Base-by-base conservation (phyloP, 495 filamentous ascomycete species). In the Umbilicaria muhlenbergii region DNA sequence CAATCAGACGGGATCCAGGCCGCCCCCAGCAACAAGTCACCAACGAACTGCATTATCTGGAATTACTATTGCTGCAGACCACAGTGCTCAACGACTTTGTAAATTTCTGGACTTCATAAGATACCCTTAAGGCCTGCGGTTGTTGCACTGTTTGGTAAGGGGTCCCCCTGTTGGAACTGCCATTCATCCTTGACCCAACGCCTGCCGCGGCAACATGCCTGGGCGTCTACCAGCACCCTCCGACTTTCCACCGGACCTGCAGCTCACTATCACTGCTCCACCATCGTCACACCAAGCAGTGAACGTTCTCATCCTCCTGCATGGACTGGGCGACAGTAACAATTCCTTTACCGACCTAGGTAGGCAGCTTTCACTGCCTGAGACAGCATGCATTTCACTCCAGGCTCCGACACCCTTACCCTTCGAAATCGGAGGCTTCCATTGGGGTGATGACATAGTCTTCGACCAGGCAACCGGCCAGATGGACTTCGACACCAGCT, bases 361-460 rank as follows among this genome's bases (percentile, higher is more conserved):
- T 33, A 62, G 63, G n/a, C 74, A 77, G 48, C 61, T 95, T n/a
- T 58, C 71, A 35, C 75, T 95, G 11, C 86, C 88, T 0, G 82
- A 86, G 53, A 91, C 92, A 35, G 70, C 74, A 24, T 72, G 75
- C 53, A 68, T 98, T 32, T 74, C 86, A 3, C 58, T 96, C 19
- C 80, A 78, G 56, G 91, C 76, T 0, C 77, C 80, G 0, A 67
- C 61, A n/a, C 74, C 75, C 0, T 63, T 96, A 3, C 86, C 88
- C 6, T 74, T 86, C 40, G 68, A 80, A 21, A 63, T 88, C 0
- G 68, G 74, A 11, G 85, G 84, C 17, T 95, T 77, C 56, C 86
- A 95, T 62, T 96, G 88, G 89, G 87, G 87, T 40, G 84, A 96
- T 58, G 89, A 98, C 55, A 60, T 98, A 31, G 54, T 69, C 2